phyloP scores from a whole-genome alignment of 129 eudicot genomes.

The Helianthus tuberosus region DNA sequence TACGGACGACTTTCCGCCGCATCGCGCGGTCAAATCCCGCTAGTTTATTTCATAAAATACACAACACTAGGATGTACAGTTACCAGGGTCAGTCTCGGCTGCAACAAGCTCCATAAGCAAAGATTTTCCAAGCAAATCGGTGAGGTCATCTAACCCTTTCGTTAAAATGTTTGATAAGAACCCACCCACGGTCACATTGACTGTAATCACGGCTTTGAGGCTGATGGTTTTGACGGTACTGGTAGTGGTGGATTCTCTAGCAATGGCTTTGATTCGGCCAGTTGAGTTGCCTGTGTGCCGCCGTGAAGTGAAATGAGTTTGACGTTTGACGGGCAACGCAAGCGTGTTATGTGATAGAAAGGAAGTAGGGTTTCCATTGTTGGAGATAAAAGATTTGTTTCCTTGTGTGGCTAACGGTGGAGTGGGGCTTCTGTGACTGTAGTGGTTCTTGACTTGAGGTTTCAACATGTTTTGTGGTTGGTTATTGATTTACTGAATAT shows the following conservation, averaged over 20 bases:
- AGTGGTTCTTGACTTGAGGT: conserved; percentile 16
- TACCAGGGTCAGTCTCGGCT: conserved; percentile 64
- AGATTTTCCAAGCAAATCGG: conserved; percentile 62
- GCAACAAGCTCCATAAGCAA: conserved; percentile 66
- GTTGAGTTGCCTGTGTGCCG: background rate
- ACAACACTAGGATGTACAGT: conserved; percentile 23
- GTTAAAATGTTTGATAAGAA: conserved; percentile 35
- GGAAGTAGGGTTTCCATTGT: conserved; percentile 14
- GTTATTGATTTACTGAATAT: background rate
- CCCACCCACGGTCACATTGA: conserved; percentile 51
- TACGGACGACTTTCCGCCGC: too few relatives aligned
- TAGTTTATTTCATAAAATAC: background rate
- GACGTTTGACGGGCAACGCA: conserved; percentile 24
- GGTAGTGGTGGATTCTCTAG: background rate
- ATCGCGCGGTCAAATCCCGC: too few relatives aligned
- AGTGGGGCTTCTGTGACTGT: conserved; percentile 11
- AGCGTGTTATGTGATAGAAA: conserved; percentile 24
- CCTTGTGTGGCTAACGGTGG: conserved; percentile 2
- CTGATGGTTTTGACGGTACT: conserved; percentile 2
- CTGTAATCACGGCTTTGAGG: conserved; percentile 52
- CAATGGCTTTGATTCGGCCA: conserved; percentile 19
- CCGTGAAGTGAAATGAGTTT: background rate
- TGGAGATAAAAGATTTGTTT: conserved; percentile 2
- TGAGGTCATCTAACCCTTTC: conserved; percentile 44
- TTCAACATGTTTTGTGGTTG: conserved; percentile 27